These are phyloP conservation scores for Heliocybe sulcata DNA, from an alignment of 1,284 basidiomycete species.

Conservation along the genomic window DNA sequence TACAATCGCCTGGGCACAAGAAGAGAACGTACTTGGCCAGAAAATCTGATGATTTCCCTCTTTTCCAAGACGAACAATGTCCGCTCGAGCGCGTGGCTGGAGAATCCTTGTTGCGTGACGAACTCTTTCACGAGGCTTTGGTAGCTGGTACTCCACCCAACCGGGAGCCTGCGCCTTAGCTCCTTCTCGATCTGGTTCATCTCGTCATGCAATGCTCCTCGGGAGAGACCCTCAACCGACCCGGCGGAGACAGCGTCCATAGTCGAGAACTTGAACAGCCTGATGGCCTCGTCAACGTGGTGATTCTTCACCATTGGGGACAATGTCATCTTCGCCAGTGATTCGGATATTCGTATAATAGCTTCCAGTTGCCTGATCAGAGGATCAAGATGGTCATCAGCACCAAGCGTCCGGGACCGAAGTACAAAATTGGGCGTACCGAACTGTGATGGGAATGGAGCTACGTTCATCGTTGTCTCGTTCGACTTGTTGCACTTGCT, in stretches of 20 bases:
- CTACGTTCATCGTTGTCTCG: constrained; percentile 96
- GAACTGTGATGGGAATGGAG: constrained; percentile 97
- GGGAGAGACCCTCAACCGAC: constrained; percentile 87
- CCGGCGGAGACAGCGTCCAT: constrained; percentile 98
- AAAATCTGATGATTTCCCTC: constrained; percentile 89
- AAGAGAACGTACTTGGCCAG: constrained; percentile 49
- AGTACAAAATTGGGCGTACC: constrained; percentile 39
- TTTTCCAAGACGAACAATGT: constrained; percentile 93
- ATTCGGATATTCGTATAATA: constrained; percentile 97
- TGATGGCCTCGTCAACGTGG: constrained; percentile 97
- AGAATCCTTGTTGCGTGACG: constrained; percentile 87
- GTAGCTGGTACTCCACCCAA: constrained; percentile 97
- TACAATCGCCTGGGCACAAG: constrained; percentile 4
- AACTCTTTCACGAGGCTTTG: constrained; percentile 94
- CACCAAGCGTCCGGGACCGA: neutral
- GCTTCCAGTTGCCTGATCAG: constrained; percentile 88
- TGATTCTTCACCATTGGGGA: constrained; percentile 83
- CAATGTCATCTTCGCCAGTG: constrained; percentile 91
- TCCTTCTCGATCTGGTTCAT: constrained; percentile 92
- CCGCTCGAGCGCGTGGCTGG: constrained; percentile 88
- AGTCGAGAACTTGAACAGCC: constrained; percentile 97
- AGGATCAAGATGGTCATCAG: neutral
- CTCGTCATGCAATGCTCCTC: constrained; percentile 92
- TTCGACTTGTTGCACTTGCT: constrained; percentile 95
- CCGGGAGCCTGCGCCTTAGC: constrained; percentile 80